phyloP scores from a whole-genome alignment of 345 rosid genomes.

The Citrus trifoliata region DNA sequence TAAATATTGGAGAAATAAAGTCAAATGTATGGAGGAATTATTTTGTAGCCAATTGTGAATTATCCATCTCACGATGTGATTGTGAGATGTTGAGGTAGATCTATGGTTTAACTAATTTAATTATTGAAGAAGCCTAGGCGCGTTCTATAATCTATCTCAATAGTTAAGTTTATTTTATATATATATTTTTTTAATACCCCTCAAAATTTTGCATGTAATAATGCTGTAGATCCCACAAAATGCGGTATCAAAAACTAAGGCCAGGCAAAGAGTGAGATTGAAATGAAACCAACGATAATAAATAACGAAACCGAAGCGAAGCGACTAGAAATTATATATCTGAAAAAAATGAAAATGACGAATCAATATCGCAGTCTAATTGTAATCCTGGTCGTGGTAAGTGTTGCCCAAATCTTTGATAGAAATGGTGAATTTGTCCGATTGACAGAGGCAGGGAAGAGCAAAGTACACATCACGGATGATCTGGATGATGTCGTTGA shows the following conservation, averaged over 20 bases:
- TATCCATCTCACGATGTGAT: no score
- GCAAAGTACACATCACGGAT: constrained; percentile 71
- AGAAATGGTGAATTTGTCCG: constrained; percentile 21
- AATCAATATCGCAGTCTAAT: neutral
- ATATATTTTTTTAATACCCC: no score
- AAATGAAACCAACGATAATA: no score
- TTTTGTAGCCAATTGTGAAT: no score
- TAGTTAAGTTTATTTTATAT: no score
- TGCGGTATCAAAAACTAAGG: neutral
- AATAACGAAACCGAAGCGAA: neutral
- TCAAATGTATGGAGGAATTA: no score
- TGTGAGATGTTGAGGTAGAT: no score
- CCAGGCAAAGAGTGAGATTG: neutral
- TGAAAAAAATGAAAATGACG: neutral
- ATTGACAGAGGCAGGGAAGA: constrained; percentile 45
- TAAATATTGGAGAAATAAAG: no score
- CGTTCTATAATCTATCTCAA: no score
- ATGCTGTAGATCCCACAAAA: neutral
- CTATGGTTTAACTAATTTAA: no score
- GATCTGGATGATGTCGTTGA: constrained; percentile 86
- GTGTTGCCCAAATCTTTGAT: constrained; percentile 16
- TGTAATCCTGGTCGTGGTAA: constrained; percentile 20
- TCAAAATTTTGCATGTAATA: no score
- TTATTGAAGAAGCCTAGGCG: no score
- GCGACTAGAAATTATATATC: neutral